Conservation (phyloP, 1,284 basidiomycete genomes). For the Ustilago esculenta region DNA sequence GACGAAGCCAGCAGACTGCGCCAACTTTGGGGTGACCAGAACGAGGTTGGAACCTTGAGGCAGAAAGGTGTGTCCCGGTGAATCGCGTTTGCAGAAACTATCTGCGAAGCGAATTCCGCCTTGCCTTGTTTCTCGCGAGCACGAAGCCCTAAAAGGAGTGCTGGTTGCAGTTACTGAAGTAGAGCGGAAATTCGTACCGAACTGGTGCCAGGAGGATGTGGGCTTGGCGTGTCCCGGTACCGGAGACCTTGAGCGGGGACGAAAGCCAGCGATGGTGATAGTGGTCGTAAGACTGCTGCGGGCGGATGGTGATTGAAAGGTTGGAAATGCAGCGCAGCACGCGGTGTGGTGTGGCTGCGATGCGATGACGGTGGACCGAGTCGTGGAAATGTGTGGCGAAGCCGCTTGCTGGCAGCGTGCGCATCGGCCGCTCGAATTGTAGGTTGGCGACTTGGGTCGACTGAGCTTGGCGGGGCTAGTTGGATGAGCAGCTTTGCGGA, state of each 20-base stretch:
- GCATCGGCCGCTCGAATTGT: constrained; percentile 21
- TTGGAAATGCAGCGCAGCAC: constrained; percentile 12
- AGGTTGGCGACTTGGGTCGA: neutral
- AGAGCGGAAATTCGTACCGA: too few relatives aligned
- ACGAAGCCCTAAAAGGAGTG: neutral
- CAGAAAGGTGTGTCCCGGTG: too few relatives aligned
- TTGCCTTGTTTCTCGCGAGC: too few relatives aligned
- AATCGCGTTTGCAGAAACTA: neutral
- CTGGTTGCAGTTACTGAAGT: too few relatives aligned
- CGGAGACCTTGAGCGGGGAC: too few relatives aligned
- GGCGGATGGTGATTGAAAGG: neutral
- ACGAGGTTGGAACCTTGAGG: too few relatives aligned
- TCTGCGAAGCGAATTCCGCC: neutral
- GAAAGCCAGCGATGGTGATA: constrained; percentile 1
- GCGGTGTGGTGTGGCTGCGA: constrained; percentile 12
- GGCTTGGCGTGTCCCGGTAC: too few relatives aligned
- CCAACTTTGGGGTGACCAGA: too few relatives aligned
- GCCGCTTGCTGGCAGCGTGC: constrained; percentile 5
- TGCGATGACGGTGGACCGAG: constrained; percentile 7
- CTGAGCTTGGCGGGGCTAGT: neutral
- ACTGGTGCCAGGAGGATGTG: too few relatives aligned
- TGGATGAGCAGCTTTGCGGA: too few relatives aligned
- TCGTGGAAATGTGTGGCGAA: constrained; percentile 2
- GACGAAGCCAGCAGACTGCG: too few relatives aligned
- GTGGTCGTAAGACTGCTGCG: neutral